Percentiles rank a stretch among this genome's conserved stretches.
Evolutionary conservation across 1,284 basidiomycete genomes (phyloP).

Genomic region (Calocybe gambosa): DNA sequence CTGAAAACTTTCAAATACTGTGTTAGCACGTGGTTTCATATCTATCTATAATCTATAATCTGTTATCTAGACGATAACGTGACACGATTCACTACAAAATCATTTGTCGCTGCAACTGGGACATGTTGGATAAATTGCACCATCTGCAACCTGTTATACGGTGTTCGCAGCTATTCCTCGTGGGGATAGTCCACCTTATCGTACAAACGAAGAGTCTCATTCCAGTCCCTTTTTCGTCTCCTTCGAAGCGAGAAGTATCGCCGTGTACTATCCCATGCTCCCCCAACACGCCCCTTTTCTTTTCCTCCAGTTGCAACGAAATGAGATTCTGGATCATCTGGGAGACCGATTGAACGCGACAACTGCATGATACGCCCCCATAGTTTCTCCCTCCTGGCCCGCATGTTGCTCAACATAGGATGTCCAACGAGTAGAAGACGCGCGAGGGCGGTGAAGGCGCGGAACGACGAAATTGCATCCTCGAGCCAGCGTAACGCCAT

Average conservation of each 20-base stretch:
- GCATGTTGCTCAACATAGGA: conserved; percentile 45
- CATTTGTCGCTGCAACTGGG: no score
- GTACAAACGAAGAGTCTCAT: conserved; percentile 73
- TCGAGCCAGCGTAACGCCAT: conserved; percentile 82
- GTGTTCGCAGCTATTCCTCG: conserved; percentile 26
- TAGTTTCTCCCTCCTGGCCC: conserved; percentile 47
- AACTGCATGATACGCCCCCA: conserved; percentile 59
- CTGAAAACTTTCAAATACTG: no score
- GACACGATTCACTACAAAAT: no score
- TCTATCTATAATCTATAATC: no score
- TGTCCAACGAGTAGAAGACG: conserved; percentile 64
- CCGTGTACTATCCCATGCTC: conserved; percentile 58
- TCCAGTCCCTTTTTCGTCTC: conserved; percentile 82
- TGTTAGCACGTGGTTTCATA: no score
- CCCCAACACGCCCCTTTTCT: conserved; percentile 65
- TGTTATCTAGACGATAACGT: background rate
- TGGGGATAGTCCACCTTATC: conserved; percentile 73
- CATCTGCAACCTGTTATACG: no score
- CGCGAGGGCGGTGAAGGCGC: conserved; percentile 59
- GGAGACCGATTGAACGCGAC: conserved; percentile 57
- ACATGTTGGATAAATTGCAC: no score
- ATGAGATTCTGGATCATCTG: conserved; percentile 60
- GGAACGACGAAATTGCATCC: conserved; percentile 70
- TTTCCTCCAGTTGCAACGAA: conserved; percentile 50
- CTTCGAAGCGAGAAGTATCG: conserved; percentile 75